Evolutionary conservation across 306 rosid species (phyloP).

Genomic region (Potentilla sterilis): DNA sequence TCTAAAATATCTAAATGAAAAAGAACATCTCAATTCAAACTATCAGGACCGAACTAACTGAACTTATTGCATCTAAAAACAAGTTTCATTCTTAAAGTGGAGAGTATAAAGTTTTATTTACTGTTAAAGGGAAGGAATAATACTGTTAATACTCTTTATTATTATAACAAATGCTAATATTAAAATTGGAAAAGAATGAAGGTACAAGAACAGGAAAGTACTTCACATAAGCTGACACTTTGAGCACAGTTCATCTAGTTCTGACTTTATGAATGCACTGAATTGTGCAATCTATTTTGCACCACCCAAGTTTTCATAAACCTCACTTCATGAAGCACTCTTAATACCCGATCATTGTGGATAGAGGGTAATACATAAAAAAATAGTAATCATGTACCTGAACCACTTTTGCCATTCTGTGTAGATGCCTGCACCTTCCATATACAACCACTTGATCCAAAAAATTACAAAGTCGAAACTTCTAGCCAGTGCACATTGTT

Average conservation of each 20-base stretch:
- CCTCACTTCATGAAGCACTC: background rate
- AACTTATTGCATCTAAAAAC: background rate
- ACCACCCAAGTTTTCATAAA: background rate
- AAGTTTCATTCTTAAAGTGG: background rate
- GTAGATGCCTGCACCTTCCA: background rate
- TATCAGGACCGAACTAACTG: background rate
- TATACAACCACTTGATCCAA: background rate
- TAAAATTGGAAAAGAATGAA: background rate
- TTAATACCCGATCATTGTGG: background rate
- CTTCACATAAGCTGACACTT: background rate
- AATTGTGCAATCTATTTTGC: background rate
- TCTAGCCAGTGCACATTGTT: background rate
- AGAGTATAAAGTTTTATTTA: background rate
- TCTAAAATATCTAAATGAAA: background rate
- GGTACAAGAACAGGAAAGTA: background rate
- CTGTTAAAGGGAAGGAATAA: background rate
- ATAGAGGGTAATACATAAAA: background rate
- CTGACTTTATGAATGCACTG: background rate
- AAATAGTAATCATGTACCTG: constrained; percentile 1
- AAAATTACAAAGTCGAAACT: background rate
- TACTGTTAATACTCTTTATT: background rate
- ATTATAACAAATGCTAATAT: background rate
- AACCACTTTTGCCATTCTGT: background rate
- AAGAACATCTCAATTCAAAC: background rate
- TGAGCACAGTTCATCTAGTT: background rate